These are phyloP conservation scores for Lodderomyces orthopsilosis DNA, from an alignment of 1,139 yeast genomes.

Conservation along the genomic window DNA sequence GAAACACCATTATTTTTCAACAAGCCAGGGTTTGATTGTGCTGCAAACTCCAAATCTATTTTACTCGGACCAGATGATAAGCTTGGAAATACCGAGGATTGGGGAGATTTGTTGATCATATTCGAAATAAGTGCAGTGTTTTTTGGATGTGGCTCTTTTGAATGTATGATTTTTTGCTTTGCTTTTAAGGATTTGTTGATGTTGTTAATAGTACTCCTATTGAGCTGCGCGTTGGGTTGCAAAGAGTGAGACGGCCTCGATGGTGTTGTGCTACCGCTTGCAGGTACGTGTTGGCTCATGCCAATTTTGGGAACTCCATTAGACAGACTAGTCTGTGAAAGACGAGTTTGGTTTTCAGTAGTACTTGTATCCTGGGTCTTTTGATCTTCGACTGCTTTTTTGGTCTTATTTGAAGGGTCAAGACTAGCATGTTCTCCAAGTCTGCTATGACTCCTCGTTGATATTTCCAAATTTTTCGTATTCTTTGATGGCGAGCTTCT, in stretches of 20 bases:
- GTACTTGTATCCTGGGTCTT: not conserved
- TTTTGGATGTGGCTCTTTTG: conserved; percentile 39
- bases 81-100: conserved; percentile 25
- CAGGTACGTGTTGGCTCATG: not conserved
- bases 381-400: not conserved
- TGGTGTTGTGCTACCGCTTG: not conserved
- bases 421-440: not conserved
- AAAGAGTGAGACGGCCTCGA: not conserved
- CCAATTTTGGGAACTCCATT: not conserved
- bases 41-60: conserved; percentile 4
- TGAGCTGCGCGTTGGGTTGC: conserved; percentile 17
- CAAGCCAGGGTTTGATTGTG: conserved; percentile 2
- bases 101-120: conserved; percentile 36
- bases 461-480: conserved; percentile 4
- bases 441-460: not conserved
- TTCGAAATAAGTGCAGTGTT: conserved; percentile 34
- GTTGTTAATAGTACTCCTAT: conserved; percentile 33
- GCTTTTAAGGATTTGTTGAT: conserved; percentile 42
- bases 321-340: not conserved
- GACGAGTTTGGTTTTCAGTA: not conserved
- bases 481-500: conserved; percentile 3
- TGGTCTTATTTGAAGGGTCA: not conserved
- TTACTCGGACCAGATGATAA: conserved; percentile 10
- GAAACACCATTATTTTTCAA: conserved; percentile 5
- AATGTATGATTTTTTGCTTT: conserved; percentile 38